A percentile compares a stretch with the other conserved stretches of the same genome.
Evolutionary conservation across 768 basidiomycete species (phyloP).

Genomic region (Collybia nuda): DNA sequence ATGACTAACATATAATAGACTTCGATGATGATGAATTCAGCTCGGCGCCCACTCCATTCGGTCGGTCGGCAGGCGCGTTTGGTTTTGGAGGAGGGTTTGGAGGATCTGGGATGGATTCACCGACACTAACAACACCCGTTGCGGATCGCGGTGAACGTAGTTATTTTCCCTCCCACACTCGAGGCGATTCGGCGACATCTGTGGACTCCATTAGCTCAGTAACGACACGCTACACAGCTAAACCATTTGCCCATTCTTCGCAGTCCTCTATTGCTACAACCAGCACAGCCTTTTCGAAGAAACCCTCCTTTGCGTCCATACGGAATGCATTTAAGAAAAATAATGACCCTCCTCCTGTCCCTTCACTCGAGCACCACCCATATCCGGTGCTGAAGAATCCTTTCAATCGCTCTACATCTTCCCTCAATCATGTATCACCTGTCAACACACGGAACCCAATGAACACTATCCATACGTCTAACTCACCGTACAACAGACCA

Average conservation of each 20-base stretch:
- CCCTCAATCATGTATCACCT: conserved; percentile 53
- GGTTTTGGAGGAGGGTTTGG: conserved; percentile 45
- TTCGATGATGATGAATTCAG: conserved; percentile 76
- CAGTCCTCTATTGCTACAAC: conserved; percentile 69
- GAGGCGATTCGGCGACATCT: conserved; percentile 79
- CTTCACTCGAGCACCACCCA: conserved; percentile 62
- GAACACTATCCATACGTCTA: conserved; percentile 40
- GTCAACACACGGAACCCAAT: conserved; percentile 29
- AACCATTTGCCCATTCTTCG: conserved; percentile 69
- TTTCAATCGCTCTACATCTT: conserved; percentile 80
- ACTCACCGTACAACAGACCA: conserved; percentile 57
- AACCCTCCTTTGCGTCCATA: conserved; percentile 83
- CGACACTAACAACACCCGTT: conserved; percentile 56
- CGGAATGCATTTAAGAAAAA: conserved; percentile 84
- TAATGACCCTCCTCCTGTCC: conserved; percentile 74
- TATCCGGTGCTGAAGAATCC: conserved; percentile 79
- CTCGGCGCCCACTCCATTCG: conserved; percentile 67
- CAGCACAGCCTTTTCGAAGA: conserved; percentile 67
- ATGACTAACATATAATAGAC: conserved; percentile 41
- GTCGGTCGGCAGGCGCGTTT: conserved; percentile 47
- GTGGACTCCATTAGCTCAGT: conserved; percentile 71
- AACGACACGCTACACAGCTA: conserved; percentile 47
- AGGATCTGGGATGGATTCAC: conserved; percentile 63
- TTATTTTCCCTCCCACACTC: conserved; percentile 65
- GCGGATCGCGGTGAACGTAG: conserved; percentile 51